Base-by-base conservation (phyloP, 164 flowering plant genomes). In the Annona cherimola region DNA sequence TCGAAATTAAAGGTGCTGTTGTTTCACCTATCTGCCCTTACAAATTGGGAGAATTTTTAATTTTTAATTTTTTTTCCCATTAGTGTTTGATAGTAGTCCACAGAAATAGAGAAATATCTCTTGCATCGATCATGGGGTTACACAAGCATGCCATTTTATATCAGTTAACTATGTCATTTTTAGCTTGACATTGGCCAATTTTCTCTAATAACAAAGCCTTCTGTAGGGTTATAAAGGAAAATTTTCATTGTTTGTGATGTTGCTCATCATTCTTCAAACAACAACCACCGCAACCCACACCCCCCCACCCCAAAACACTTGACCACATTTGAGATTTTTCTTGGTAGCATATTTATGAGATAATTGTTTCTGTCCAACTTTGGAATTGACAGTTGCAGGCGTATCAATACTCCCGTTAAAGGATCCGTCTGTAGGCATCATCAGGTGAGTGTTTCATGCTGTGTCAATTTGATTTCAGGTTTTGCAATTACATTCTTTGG, bases 331-430 rank as follows among this genome's bases (percentile, higher is more conserved):
- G 35, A 26, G 35, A 26, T 26, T 26, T 26, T 26, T 26, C 35
- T 45, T 67, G 66, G 18, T 14, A 42, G 39, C 42, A 64, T 57
- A 44, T 19, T 65, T 50, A 45, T 46, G 18, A 40, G 41, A 72
- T 75, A 43, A 71, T 69, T 70, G 55, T 12, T 26, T 74, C 12
- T 65, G 26, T 62, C 9, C 61, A 50, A 20, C 11, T 66, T 68
- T 9, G 45, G 9, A 50, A 61, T 77, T 71, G 39, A 74, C 87
- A 92, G 98, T 79, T 78, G 74, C 71, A 79, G 69, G 54, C 94
- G 93, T 45, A 87, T 92, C 63, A 86, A 77, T 71, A 84, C 77
- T 74, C 98, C 98, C 71, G 96, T 85, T 9, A 92, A 92, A 82
- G 98, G 98, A 45, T 81, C 76, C 54, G 80, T 81, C 1, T 92